phyloP scores from a whole-genome alignment of 306 rosid genomes.

The Trifolium pratense region DNA sequence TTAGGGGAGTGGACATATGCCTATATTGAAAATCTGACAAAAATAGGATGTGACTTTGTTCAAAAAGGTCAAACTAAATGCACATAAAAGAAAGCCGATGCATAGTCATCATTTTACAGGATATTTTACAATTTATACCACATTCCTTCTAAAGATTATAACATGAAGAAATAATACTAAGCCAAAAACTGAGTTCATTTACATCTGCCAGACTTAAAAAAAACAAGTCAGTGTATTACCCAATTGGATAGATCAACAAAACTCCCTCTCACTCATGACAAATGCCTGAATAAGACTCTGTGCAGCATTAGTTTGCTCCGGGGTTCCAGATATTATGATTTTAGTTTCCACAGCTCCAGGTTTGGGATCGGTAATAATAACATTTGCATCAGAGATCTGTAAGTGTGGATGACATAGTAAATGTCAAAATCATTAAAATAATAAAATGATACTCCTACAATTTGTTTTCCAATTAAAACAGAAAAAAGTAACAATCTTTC shows the following conservation, averaged over 20 bases:
- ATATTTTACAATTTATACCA: slow-evolving; percentile 40
- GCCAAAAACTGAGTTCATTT: slow-evolving; percentile 25
- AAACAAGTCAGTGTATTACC: slow-evolving; percentile 54
- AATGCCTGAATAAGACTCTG: slow-evolving; percentile 99
- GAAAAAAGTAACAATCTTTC: not conserved
- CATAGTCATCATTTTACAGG: slow-evolving; percentile 28
- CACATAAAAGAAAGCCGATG: slow-evolving; percentile 32
- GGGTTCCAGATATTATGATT: slow-evolving; percentile 91
- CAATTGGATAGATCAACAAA: slow-evolving; percentile 55
- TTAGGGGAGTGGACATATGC: not conserved
- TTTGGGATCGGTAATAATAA: slow-evolving; percentile 80
- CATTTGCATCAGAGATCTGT: slow-evolving; percentile 95
- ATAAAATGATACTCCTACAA: slow-evolving; percentile 25
- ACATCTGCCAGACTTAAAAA: slow-evolving; percentile 34
- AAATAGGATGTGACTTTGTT: slow-evolving; percentile 31
- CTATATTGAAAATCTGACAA: slow-evolving; percentile 13
- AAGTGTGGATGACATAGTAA: slow-evolving; percentile 41
- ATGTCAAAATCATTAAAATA: slow-evolving; percentile 22
- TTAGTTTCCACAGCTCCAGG: slow-evolving; percentile 89
- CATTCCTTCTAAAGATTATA: slow-evolving; percentile 38
- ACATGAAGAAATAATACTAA: slow-evolving; percentile 17
- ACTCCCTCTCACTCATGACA: slow-evolving; percentile 85
- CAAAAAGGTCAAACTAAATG: slow-evolving; percentile 21
- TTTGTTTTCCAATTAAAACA: slow-evolving; percentile 17
- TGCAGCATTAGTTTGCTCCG: slow-evolving; percentile 97